Evolutionary conservation across 2,329 filamentous ascomycete genomes (phyloP).

Genomic region (Sclerotinia nivalis): DNA sequence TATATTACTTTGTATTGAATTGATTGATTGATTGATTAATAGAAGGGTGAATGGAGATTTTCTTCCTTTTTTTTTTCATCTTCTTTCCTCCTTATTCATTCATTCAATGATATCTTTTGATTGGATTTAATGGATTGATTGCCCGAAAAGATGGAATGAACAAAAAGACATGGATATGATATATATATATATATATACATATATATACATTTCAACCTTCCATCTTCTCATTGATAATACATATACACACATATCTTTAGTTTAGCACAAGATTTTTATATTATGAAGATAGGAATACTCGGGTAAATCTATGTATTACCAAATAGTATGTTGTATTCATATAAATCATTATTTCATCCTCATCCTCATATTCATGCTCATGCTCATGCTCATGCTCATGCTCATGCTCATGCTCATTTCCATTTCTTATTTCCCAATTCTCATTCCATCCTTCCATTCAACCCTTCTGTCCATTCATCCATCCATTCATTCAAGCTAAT

Average conservation of each 20-base stretch:
- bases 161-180: too few species aligned
- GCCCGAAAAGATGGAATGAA: too few species aligned
- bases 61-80: too few species aligned
- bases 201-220: too few species aligned
- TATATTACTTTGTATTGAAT: neutral
- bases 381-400: neutral
- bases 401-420: neutral
- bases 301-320: neutral
- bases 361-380: neutral
- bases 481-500: neutral
- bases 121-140: too few species aligned
- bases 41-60: neutral
- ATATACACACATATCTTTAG: too few species aligned
- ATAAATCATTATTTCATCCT: neutral
- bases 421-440: neutral
- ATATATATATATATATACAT: too few species aligned
- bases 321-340: neutral
- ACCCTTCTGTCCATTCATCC: neutral
- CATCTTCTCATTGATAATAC: too few species aligned
- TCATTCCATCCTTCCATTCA: neutral
- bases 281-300: too few species aligned
- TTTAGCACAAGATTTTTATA: too few species aligned
- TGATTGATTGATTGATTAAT: neutral
- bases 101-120: too few species aligned
- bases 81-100: too few species aligned